These are phyloP conservation scores for Teunomyces gatunensis DNA, from an alignment of 805 yeast genomes.

Conservation along the genomic window DNA sequence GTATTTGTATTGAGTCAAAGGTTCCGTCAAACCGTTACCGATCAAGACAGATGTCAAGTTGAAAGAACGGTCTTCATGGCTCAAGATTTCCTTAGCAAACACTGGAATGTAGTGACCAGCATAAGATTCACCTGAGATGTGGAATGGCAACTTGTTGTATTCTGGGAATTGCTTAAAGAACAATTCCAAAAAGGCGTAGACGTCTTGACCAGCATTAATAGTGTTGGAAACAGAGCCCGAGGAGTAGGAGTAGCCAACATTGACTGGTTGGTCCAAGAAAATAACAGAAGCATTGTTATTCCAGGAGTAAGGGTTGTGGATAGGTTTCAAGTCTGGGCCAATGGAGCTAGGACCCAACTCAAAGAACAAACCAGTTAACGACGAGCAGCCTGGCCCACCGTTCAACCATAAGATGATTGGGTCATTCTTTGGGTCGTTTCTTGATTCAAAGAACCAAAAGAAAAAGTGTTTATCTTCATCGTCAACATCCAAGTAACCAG, in stretches of 20 bases:
- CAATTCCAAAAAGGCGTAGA: slow-evolving; percentile 75
- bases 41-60: slow-evolving; percentile 77
- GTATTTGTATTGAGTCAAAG: slow-evolving; percentile 70
- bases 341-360: slow-evolving; percentile 89
- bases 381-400: slow-evolving; percentile 97
- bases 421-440: slow-evolving; percentile 82
- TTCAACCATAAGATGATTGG: slow-evolving; percentile 90
- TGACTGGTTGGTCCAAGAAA: slow-evolving; percentile 91
- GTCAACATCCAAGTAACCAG: slow-evolving; percentile 81
- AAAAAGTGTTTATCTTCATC: slow-evolving; percentile 87
- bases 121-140: slow-evolving; percentile 90
- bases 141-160: slow-evolving; percentile 59
- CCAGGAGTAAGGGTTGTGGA: slow-evolving; percentile 84
- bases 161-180: slow-evolving; percentile 85
- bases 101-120: slow-evolving; percentile 95
- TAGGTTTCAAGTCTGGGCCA: slow-evolving; percentile 63
- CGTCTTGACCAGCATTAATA: slow-evolving; percentile 83
- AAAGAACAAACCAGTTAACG: slow-evolving; percentile 83
- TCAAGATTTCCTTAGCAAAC: slow-evolving; percentile 76
- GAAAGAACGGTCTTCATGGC: slow-evolving; percentile 52
- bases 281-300: slow-evolving; percentile 86
- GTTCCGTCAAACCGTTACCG: slow-evolving; percentile 92
- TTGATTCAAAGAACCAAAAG: slow-evolving; percentile 90
- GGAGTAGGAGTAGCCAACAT: slow-evolving; percentile 88
- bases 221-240: slow-evolving; percentile 62